phyloP scores from a whole-genome alignment of 257 asterid genomes.

The Rehmannia glutinosa region DNA sequence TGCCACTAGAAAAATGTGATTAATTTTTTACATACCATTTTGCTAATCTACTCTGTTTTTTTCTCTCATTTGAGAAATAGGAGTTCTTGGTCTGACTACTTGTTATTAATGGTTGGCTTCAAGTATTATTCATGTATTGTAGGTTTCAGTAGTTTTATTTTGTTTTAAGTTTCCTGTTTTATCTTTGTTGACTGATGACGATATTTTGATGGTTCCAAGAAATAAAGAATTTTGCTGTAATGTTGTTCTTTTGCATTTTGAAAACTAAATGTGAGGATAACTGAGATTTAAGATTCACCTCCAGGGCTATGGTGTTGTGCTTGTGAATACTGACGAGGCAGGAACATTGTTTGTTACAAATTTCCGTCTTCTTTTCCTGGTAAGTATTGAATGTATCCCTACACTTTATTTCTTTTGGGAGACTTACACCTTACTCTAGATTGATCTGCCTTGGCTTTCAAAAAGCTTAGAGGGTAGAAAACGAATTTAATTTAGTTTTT shows the following conservation, averaged over 20 bases:
- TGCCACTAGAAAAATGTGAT: no score
- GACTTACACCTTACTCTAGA: background rate
- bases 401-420: background rate
- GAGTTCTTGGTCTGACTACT: constrained; percentile 5
- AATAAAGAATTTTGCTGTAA: background rate
- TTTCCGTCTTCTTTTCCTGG: constrained; percentile 96
- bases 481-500: background rate
- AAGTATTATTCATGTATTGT: background rate
- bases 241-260: constrained; percentile 10
- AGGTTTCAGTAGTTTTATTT: background rate
- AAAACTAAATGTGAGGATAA: constrained; percentile 10
- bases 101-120: background rate
- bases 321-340: constrained; percentile 90
- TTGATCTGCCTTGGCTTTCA: background rate
- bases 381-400: constrained; percentile 15
- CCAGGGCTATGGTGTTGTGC: constrained; percentile 90
- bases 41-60: background rate
- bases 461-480: background rate
- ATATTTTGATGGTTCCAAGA: no score
- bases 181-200: background rate
- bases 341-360: constrained; percentile 89
- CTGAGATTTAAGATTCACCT: constrained; percentile 27
- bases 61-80: background rate
- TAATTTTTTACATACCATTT: background rate
- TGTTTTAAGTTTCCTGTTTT: background rate